Evolutionary conservation across 192 early-diverging fungal species (phyloP).

Genomic region (Coemansia sp.): DNA sequence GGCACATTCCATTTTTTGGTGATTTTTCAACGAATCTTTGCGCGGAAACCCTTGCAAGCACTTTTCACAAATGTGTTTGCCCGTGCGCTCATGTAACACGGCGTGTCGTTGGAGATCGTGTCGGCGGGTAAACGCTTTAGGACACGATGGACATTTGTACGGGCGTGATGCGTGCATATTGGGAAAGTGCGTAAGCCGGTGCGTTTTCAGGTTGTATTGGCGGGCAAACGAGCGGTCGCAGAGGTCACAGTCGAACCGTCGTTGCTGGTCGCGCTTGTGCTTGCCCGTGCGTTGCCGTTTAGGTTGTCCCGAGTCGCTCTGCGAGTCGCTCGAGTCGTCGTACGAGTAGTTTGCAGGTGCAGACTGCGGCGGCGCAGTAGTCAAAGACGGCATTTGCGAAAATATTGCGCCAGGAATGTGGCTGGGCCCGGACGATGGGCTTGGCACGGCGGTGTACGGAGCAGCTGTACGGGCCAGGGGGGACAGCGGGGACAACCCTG

Average conservation of each 20-base stretch:
- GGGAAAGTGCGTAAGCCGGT: conserved; percentile 69
- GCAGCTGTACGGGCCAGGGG: neutral
- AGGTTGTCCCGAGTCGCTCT: conserved; percentile 3
- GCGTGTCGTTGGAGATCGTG: conserved; percentile 76
- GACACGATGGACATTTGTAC: conserved; percentile 63
- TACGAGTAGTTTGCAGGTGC: neutral
- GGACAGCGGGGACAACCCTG: neutral
- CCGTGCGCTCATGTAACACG: conserved; percentile 53
- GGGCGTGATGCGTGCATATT: conserved; percentile 52
- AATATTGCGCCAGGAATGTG: conserved; percentile 17
- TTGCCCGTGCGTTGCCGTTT: conserved; percentile 35
- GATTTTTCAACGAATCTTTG: conserved; percentile 51
- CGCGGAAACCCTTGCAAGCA: conserved; percentile 52
- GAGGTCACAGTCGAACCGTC: conserved; percentile 57
- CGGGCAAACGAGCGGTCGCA: conserved; percentile 74
- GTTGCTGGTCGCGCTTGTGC: conserved; percentile 50
- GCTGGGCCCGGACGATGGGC: conserved; percentile 5
- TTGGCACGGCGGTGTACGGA: neutral
- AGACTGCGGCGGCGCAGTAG: neutral
- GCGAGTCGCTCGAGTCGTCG: neutral
- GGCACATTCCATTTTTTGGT: conserved; percentile 26
- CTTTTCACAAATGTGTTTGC: conserved; percentile 52
- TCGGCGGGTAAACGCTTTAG: conserved; percentile 68
- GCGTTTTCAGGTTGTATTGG: conserved; percentile 79
- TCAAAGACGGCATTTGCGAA: conserved; percentile 42